Conservation (phyloP, 2,329 filamentous ascomycete species). For the Immersiporthe knoxdaviesiana region DNA sequence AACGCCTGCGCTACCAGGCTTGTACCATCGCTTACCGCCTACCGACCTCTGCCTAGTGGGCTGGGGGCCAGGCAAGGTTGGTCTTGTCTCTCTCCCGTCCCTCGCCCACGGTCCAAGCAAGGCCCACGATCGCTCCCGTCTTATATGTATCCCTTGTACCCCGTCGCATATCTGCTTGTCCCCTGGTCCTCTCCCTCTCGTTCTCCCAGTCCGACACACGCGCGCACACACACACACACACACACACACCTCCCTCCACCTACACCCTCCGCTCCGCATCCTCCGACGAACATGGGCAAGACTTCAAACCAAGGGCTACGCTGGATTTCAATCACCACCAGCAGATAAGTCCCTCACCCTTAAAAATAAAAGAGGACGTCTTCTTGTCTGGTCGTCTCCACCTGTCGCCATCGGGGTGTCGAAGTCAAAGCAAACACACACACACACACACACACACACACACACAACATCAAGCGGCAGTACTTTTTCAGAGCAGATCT, state of each 20-base stretch:
- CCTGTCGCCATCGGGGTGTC: background rate
- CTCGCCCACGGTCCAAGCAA: slow-evolving; percentile 10
- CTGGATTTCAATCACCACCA: slow-evolving; percentile 24
- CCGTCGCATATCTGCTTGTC: slow-evolving; percentile 29
- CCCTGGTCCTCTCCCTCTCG: slow-evolving; percentile 17
- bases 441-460: too few species aligned
- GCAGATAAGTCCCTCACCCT: slow-evolving; percentile 3
- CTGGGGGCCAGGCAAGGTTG: slow-evolving; percentile 11
- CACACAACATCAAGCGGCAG: background rate
- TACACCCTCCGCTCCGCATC: slow-evolving; percentile 21
- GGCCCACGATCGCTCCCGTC: slow-evolving; percentile 15
- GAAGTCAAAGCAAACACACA: background rate
- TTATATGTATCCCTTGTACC: slow-evolving; percentile 33
- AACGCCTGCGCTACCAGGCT: slow-evolving; percentile 8
- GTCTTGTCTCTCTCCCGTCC: slow-evolving; percentile 18
- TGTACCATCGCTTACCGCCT: slow-evolving; percentile 24
- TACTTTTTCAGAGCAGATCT: background rate
- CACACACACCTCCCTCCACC: slow-evolving; percentile 37
- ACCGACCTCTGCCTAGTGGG: slow-evolving; percentile 26
- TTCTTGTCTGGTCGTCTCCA: background rate
- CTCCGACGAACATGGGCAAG: slow-evolving; percentile 24
- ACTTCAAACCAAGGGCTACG: slow-evolving; percentile 27
- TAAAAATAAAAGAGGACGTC: background rate
- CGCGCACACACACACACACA: too few species aligned
- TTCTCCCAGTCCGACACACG: slow-evolving; percentile 13